Evolutionary conservation across 2,329 filamentous ascomycete genomes (phyloP).

Genomic region (Graphium sp.): DNA sequence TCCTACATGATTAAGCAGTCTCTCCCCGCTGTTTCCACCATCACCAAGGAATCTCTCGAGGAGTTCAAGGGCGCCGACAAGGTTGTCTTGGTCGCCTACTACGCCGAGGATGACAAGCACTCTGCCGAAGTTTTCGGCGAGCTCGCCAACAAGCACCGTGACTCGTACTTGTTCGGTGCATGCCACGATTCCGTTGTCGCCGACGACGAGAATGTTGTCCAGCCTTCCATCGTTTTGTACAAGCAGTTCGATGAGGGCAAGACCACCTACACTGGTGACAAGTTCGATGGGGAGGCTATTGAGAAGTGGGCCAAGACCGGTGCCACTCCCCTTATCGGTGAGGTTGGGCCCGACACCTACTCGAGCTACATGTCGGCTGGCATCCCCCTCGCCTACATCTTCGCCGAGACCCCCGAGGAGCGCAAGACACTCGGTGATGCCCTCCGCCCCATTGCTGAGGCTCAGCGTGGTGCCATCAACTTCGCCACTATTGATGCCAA

Average conservation of each 20-base stretch:
- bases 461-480: slow-evolving; percentile 89
- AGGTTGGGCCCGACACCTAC: slow-evolving; percentile 96
- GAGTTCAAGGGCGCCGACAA: slow-evolving; percentile 98
- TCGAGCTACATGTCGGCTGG: slow-evolving; percentile 84
- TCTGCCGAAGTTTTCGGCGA: slow-evolving; percentile 72
- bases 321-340: slow-evolving; percentile 80
- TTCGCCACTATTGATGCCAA: slow-evolving; percentile 95
- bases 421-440: slow-evolving; percentile 59
- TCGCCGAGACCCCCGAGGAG: slow-evolving; percentile 83
- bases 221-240: slow-evolving; percentile 83
- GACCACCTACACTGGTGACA: slow-evolving; percentile 55
- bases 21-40: slow-evolving; percentile 72
- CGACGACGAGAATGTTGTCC: slow-evolving; percentile 76
- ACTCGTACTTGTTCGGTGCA: slow-evolving; percentile 84
- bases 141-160: slow-evolving; percentile 61
- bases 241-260: slow-evolving; percentile 98
- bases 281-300: slow-evolving; percentile 69
- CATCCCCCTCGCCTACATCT: slow-evolving; percentile 92
- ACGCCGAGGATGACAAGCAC: slow-evolving; percentile 63
- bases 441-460: slow-evolving; percentile 75
- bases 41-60: slow-evolving; percentile 68
- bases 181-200: slow-evolving; percentile 71
- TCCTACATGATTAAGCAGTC: slow-evolving; percentile 98
- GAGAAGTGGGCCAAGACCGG: slow-evolving; percentile 69
- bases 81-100: slow-evolving; percentile 83